These are phyloP conservation scores for Selenicereus undatus DNA, from an alignment of 148 eudicot species.

Conservation along the genomic window DNA sequence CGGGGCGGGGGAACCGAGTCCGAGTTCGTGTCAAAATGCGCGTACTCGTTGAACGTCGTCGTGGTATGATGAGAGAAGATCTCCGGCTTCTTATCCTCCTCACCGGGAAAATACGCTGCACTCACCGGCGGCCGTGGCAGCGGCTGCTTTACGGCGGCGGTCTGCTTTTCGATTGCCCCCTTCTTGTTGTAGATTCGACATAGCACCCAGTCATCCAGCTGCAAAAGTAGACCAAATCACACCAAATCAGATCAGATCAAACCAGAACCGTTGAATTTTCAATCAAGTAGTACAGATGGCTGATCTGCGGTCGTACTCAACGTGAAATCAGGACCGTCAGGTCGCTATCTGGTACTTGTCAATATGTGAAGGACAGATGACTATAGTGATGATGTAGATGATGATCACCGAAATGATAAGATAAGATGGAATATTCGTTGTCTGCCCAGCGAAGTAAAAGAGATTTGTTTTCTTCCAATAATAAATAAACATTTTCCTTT, in stretches of 20 bases:
- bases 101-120: not conserved
- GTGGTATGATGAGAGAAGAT: not conserved
- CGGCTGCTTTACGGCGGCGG: not conserved
- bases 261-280: not conserved
- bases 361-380: not conserved
- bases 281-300: too few species aligned
- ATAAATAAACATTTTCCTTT: not conserved
- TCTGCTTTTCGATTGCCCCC: constrained; percentile 38
- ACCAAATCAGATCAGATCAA: not conserved
- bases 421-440: constrained; percentile 1
- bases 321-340: not conserved
- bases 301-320: not conserved
- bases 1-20: constrained; percentile 43
- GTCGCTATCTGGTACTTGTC: not conserved
- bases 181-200: constrained; percentile 81
- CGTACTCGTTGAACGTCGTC: constrained; percentile 18
- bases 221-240: constrained; percentile 13
- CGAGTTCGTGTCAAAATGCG: constrained; percentile 35
- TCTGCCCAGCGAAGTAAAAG: not conserved
- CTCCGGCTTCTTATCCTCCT: constrained; percentile 8
- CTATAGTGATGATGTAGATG: not conserved
- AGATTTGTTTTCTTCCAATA: not conserved
- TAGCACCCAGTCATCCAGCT: constrained; percentile 70
- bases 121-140: not conserved
- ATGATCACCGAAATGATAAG: not conserved